Base-by-base conservation (phyloP, 495 filamentous ascomycete species). In the Penicillium fimorum region DNA sequence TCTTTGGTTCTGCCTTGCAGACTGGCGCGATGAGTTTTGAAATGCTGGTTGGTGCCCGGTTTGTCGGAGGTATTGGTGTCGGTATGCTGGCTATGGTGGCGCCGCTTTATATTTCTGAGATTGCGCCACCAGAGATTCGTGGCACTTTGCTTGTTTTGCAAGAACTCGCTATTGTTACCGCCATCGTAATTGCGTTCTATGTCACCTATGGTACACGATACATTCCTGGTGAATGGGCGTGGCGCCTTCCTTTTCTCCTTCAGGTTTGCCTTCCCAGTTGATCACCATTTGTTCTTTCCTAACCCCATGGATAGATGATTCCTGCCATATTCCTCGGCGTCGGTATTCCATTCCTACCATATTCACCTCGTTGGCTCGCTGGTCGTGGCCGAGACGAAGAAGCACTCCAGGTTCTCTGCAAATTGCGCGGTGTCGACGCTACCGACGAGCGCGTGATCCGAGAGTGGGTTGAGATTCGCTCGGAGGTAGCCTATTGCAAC, bases 281-380 rank as follows among this genome's bases (percentile, higher is more conserved):
- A 4, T 1, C 6, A 5, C 8, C 5, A 17, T 29, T 7, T 5
- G 9, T 12, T 89, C 88, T 75, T 82, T 87, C n/a, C 84, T 91
- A 53, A 86, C 87, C 32, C 89, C 15, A 4, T 86, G 75, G 27
- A 67, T 90, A 93, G 69, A 86, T 87, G 59, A 64, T 91, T 6
- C 87, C 88, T 5, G 88, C 82, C 7, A 64, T 85, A 24, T 76
- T 89, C 40, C 80, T 91, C 10, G 77, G 89, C 45, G 40, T 76
- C 46, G 86, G 87, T 18, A 72, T 92, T 42, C 86, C 85, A 73
- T 87, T 88, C 66, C 80, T 88, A 58, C 89, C 89, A 7, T 79
- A 83, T 61, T 87, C 83, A 22, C 89, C 89, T 1, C 80, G 89
- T 43, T 93, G 89, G 89, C 75, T 92, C 1, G 88, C 87, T 0